Base-by-base conservation (phyloP, 257 asterid species). In the Solanum chiquidenum region DNA sequence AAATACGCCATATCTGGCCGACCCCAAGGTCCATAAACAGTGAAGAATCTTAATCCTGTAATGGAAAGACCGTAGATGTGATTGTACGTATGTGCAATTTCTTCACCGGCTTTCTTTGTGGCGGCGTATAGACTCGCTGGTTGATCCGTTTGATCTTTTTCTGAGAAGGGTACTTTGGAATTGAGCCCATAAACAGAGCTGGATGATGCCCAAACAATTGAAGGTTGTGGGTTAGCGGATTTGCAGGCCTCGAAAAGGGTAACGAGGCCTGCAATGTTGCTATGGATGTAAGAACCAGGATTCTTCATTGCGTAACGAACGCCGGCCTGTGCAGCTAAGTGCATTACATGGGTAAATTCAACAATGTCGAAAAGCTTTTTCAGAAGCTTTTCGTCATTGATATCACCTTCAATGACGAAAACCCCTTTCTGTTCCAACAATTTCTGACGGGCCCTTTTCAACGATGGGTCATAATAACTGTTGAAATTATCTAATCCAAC, bases 1-100 rank as follows among this genome's bases (percentile, higher is more conserved):
- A 92, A 92, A 83, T 92, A 92, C 0, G 94, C 94, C 94, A 92
- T 92, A 83, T 92, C 94, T 29, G 94, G 94, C 20, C 94, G 86
- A 7, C 93, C 94, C 94, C 93, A 90, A 0, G 94, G 94, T 62
- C 94, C 94, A 18, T 92, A 90, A 10, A 90, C 93, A 0, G 91
- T 91, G 90, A 91, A 90, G 25, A 91, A 91, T 40, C 92, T 88
- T 83, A 91, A 34, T 2, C 93, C 94, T 14, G 94, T 92, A 11
- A 92, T 86, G 3, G 94, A 92, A 29, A 92, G 90, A 35, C 93
- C 93, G 23, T 92, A 88, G 35, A 91, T 92, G 31, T 92, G 92
- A 79, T 91, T 92, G 12, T 89, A 92, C 1, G 92, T 79, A 60
- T 92, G 94, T 1, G 94, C 94, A 9, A 92, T 91, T 82, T 92